Evolutionary conservation across 306 rosid species (phyloP).

Genomic region (Cicer arietinum): DNA sequence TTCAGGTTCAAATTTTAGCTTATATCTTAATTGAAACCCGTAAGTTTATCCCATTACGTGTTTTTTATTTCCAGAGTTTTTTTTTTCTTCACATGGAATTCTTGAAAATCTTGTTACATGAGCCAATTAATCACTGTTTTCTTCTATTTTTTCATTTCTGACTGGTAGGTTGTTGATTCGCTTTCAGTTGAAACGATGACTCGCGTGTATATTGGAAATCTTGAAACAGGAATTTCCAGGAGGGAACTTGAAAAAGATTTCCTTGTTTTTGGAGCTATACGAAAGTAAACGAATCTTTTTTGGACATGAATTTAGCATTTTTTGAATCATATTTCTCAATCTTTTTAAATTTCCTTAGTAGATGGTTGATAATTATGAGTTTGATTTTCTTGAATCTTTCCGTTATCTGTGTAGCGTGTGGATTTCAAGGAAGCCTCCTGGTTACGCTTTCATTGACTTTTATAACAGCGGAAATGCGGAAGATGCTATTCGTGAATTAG

Average conservation of each 20-base stretch:
- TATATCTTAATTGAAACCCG: not conserved
- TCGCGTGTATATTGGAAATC: slow-evolving; percentile 91
- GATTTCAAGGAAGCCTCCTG: slow-evolving; percentile 98
- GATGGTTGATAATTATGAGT: not conserved
- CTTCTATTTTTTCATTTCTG: not conserved
- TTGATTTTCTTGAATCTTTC: not conserved
- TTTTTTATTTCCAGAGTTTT: too few relatives aligned
- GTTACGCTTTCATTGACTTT: slow-evolving; percentile 94
- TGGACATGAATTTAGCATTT: not conserved
- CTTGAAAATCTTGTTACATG: not conserved
- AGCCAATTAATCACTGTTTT: not conserved
- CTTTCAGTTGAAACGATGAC: slow-evolving; percentile 59
- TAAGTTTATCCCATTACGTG: too few relatives aligned
- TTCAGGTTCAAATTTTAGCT: not conserved
- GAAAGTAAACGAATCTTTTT: slow-evolving; percentile 58
- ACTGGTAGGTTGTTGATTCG: slow-evolving; percentile 40
- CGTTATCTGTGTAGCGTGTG: slow-evolving; percentile 69
- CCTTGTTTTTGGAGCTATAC: slow-evolving; percentile 84
- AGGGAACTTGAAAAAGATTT: slow-evolving; percentile 95
- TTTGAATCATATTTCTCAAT: not conserved
- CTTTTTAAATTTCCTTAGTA: not conserved
- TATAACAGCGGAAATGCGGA: slow-evolving; percentile 86
- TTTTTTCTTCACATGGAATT: not conserved
- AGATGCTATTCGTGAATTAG: slow-evolving; percentile 89
- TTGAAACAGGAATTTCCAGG: slow-evolving; percentile 83